Conservation (phyloP, 1,284 basidiomycete genomes). For the Malassezia yamatoensis region DNA sequence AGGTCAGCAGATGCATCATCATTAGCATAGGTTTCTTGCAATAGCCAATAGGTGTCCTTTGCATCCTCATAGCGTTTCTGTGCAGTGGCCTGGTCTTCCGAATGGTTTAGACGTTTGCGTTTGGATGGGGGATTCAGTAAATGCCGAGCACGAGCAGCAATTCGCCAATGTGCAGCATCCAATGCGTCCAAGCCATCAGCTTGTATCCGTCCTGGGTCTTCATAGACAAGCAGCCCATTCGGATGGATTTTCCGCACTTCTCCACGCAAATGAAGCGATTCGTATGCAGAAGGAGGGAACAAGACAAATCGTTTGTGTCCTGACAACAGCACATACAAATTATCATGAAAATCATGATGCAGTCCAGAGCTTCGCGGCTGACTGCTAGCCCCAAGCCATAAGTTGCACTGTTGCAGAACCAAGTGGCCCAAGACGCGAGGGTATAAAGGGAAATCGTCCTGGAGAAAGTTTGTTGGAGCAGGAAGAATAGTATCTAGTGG, state of each 20-base stretch:
- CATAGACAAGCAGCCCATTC: conserved; percentile 42
- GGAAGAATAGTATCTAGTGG: conserved; percentile 35
- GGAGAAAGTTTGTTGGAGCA: conserved; percentile 32
- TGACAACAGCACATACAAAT: conserved; percentile 43
- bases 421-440: conserved; percentile 36
- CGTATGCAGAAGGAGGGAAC: conserved; percentile 39
- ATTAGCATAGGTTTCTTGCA: not conserved
- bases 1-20: not conserved
- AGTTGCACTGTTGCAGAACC: conserved; percentile 46
- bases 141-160: not conserved
- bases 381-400: conserved; percentile 41
- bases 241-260: conserved; percentile 25
- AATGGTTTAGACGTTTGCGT: not conserved
- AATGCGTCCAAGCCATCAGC: conserved; percentile 37
- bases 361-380: conserved; percentile 35
- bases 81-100: conserved; percentile 22
- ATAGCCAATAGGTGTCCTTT: not conserved
- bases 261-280: conserved; percentile 32
- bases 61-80: conserved; percentile 8
- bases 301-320: conserved; percentile 45
- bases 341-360: conserved; percentile 48
- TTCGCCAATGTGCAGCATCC: conserved; percentile 40
- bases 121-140: not conserved
- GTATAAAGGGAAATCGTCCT: conserved; percentile 35
- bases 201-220: conserved; percentile 19